These are phyloP conservation scores for Rhodotorula sp. DNA, from an alignment of 1,284 basidiomycete genomes.

Conservation along the genomic window DNA sequence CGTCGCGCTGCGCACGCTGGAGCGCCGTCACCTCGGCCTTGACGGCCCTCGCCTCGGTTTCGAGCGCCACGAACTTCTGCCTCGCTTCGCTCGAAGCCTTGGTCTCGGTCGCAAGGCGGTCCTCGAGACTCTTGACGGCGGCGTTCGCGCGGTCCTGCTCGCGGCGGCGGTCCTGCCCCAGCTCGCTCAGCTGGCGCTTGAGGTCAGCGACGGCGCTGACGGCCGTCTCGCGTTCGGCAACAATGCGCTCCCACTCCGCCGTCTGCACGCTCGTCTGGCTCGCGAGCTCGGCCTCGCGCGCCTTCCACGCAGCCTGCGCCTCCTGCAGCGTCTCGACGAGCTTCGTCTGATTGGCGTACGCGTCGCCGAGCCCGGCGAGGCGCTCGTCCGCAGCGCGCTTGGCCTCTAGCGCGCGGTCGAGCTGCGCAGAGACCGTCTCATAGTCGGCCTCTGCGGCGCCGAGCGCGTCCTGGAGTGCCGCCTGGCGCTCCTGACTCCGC, in stretches of 20 bases:
- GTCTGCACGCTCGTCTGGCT: slow-evolving; percentile 40
- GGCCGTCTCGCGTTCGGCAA: slow-evolving; percentile 21
- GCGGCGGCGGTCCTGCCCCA: slow-evolving; percentile 35
- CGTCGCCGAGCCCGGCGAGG: slow-evolving; percentile 34
- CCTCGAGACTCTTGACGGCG: slow-evolving; percentile 78
- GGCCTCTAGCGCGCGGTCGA: slow-evolving; percentile 73
- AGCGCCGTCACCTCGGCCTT: slow-evolving; percentile 60
- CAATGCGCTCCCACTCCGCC: slow-evolving; percentile 36
- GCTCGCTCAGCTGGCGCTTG: slow-evolving; percentile 24
- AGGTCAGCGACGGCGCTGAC: slow-evolving; percentile 10
- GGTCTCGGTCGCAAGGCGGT: slow-evolving; percentile 77
- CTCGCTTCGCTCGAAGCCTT: slow-evolving; percentile 70
- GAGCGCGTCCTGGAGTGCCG: slow-evolving; percentile 82
- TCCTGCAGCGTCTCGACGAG: slow-evolving; percentile 36
- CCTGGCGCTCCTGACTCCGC: slow-evolving; percentile 79
- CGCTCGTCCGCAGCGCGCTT: slow-evolving; percentile 25
- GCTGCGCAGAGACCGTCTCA: slow-evolving; percentile 78
- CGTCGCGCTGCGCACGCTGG: slow-evolving; percentile 59
- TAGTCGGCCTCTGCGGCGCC: slow-evolving; percentile 73
- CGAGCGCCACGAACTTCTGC: slow-evolving; percentile 62
- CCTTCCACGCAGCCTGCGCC: slow-evolving; percentile 37
- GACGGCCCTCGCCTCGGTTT: slow-evolving; percentile 60
- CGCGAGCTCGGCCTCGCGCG: slow-evolving; percentile 66
- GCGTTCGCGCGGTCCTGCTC: slow-evolving; percentile 69
- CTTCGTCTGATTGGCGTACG: slow-evolving; percentile 39